Conservation (phyloP, 148 eudicot species). For the Chenopodium berlandieri region DNA sequence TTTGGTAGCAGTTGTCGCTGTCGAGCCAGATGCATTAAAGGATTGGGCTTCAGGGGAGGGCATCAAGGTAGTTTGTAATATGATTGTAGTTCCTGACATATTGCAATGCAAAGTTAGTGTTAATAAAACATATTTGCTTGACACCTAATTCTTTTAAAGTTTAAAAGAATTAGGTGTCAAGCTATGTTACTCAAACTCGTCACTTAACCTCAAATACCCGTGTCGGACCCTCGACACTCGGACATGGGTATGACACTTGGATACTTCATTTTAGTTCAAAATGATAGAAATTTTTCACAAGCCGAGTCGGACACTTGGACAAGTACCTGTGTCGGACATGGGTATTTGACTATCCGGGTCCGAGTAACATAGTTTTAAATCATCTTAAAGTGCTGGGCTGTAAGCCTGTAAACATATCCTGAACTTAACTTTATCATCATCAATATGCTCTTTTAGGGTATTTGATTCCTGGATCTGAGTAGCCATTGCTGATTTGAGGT, state of each 20-base stretch:
- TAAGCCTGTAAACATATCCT: background rate
- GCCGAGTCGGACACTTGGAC: too few relatives aligned
- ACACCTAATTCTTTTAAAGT: background rate
- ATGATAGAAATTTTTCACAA: too few relatives aligned
- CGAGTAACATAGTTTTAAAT: background rate
- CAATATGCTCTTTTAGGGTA: background rate
- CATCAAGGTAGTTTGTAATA: conserved; percentile 51
- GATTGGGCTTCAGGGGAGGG: conserved; percentile 76
- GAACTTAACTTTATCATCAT: background rate
- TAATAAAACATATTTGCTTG: background rate
- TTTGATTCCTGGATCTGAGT: background rate
- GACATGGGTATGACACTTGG: too few relatives aligned
- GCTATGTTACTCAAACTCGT: too few relatives aligned
- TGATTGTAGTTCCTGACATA: background rate
- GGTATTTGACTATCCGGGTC: too few relatives aligned
- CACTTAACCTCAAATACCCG: too few relatives aligned
- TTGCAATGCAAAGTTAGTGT: background rate
- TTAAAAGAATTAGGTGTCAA: too few relatives aligned
- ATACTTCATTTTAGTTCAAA: too few relatives aligned
- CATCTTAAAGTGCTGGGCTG: background rate
- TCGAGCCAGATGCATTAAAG: conserved; percentile 65
- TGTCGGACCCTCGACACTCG: too few relatives aligned
- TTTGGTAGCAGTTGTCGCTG: conserved; percentile 69
- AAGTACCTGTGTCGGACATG: too few relatives aligned
- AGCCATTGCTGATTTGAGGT: background rate